Percentiles rank a stretch among this genome's conserved stretches.
These are phyloP conservation scores for Torrubiellomyces zombiae DNA, from an alignment of 2,329 filamentous ascomycete genomes.

Conservation along the genomic window DNA sequence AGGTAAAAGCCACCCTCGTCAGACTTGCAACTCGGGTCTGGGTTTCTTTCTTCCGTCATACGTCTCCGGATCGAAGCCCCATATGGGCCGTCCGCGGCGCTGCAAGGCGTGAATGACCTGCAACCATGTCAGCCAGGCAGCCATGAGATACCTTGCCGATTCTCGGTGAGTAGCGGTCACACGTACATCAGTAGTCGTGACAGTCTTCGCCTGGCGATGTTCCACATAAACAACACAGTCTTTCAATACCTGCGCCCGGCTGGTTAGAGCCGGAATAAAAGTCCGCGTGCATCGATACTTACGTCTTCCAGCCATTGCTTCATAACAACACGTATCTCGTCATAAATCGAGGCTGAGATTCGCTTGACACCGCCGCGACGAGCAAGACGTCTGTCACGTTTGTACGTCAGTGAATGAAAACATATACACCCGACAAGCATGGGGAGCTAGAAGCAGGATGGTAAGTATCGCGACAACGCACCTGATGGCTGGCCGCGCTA, in stretches of 20 bases:
- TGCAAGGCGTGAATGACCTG: conserved; percentile 38
- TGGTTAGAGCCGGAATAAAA: not conserved
- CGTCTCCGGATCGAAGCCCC: conserved; percentile 36
- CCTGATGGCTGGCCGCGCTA: conserved; percentile 3
- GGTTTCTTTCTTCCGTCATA: conserved; percentile 7
- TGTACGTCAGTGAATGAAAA: too few species aligned
- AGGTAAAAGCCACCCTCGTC: too few species aligned
- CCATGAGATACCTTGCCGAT: too few species aligned
- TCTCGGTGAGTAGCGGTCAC: not conserved
- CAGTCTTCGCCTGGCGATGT: conserved; percentile 39
- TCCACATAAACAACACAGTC: conserved; percentile 35
- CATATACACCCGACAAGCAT: too few species aligned
- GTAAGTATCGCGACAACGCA: too few species aligned
- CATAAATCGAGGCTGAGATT: conserved; percentile 48
- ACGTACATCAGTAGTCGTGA: conserved; percentile 44
- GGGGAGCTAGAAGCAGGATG: too few species aligned
- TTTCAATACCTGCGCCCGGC: conserved; percentile 27
- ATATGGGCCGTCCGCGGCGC: conserved; percentile 34
- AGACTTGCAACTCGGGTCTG: too few species aligned
- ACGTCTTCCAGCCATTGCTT: conserved; percentile 31
- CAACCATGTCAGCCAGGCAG: conserved; percentile 2
- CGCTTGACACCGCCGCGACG: conserved; percentile 63
- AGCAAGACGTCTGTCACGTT: conserved; percentile 48
- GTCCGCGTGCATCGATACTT: conserved; percentile 6
- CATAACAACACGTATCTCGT: conserved; percentile 37